Base-by-base conservation (phyloP, 306 rosid species). In the Dryas alaskensis region DNA sequence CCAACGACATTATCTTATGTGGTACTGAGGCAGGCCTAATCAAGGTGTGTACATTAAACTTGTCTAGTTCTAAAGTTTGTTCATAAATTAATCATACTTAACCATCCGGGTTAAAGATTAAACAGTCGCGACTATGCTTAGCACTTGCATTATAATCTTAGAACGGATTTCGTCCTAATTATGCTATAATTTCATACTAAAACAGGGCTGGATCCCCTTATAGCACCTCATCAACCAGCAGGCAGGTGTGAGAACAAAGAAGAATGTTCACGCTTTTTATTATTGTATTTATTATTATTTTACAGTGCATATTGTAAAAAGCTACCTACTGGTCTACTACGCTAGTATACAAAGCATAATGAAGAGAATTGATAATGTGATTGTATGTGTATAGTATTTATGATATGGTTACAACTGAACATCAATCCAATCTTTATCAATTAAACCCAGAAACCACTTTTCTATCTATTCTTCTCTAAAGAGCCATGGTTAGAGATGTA, bases 201-300 rank as follows among this genome's bases (percentile, higher is more conserved):
- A 61, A 83, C 88, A 90, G 96, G 96, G 93, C 6, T 90, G 96
- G 96, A 86, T 90, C 55, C 96, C 96, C 72, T 70, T 88, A 69
- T 90, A 90, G 79, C 60, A 89, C 19, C 7, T 43, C 53, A 55
- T 17, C 52, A 52, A 22, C 3, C 53, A 70, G 22, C 73, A 31
- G 31, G 31, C 42, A 58, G 11, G 9, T 1, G 40, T 0, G n/a
- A 10, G 11, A 54, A 11, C 62, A 39, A n/a, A 70, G 40, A 42
- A 53, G 7, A 64, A 55, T 54, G 53, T 19, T 10, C 8, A 7
- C 22, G 74, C 19, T 19, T 22, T 22, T 27, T 45, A 8, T 45
- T 45, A 3, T 58, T 25, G 10, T 10, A 25, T 22, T 22, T 22
- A 22, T 10, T 10, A 8, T 43, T 13, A 45, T 45, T 40, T 31